Evolutionary conservation across 2,329 filamentous ascomycete genomes (phyloP).

Genomic region (Fusarium beomiforme): DNA sequence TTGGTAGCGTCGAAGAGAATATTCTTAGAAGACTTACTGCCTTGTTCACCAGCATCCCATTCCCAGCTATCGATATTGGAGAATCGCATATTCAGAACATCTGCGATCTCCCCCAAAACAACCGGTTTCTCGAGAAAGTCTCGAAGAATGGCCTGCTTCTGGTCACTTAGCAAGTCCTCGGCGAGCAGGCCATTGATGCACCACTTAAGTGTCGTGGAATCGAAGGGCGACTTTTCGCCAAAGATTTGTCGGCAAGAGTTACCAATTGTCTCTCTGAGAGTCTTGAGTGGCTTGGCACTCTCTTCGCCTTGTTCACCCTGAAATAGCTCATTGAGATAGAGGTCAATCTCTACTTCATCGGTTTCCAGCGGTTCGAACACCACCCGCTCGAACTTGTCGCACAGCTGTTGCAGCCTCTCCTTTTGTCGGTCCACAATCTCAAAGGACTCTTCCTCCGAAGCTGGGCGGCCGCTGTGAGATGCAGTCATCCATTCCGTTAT

Average conservation of each 20-base stretch:
- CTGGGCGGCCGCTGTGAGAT: not conserved
- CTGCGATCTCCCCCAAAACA: not conserved
- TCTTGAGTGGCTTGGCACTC: not conserved
- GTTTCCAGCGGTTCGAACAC: not conserved
- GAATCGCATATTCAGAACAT: not conserved
- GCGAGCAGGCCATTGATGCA: not conserved
- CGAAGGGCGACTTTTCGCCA: not conserved
- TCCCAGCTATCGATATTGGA: not conserved
- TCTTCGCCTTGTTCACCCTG: not conserved
- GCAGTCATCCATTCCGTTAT: not conserved
- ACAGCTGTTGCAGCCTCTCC: not conserved
- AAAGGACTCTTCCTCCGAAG: not conserved
- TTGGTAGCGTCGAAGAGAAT: no score
- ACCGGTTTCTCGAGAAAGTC: not conserved
- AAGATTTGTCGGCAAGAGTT: not conserved
- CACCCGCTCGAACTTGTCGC: not conserved
- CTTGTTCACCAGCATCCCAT: not conserved
- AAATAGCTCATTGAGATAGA: not conserved
- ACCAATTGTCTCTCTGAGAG: not conserved
- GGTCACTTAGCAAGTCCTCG: not conserved
- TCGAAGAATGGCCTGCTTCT: constrained; percentile 4
- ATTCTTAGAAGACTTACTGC: not conserved
- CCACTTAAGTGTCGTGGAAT: not conserved
- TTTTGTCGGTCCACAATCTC: not conserved
- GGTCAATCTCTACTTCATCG: not conserved